Evolutionary conservation across 345 rosid species (phyloP).

Genomic region (Lepidium sativum): DNA sequence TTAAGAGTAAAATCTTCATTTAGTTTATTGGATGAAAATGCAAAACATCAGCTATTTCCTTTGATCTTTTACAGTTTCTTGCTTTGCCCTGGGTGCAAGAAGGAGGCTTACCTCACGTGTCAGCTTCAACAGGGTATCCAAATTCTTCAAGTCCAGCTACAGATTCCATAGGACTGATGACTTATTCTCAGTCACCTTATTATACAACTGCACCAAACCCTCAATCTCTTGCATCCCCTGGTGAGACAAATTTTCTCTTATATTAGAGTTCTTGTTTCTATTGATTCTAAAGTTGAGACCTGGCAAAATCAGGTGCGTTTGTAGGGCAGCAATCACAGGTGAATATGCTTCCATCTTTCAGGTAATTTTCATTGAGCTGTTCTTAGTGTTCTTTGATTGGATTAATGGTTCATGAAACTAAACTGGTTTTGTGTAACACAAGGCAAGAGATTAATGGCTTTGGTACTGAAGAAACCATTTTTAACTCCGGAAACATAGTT

Average conservation of each 20-base stretch:
- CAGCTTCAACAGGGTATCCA: constrained; percentile 25
- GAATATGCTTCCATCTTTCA: constrained; percentile 25
- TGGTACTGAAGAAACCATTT: constrained; percentile 12
- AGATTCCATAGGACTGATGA: constrained; percentile 31
- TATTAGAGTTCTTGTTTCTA: not conserved
- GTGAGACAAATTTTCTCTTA: constrained; percentile 23
- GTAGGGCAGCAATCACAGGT: constrained; percentile 34
- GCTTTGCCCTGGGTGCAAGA: constrained; percentile 35
- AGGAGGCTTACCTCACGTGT: constrained; percentile 28
- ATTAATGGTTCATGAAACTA: not conserved
- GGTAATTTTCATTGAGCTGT: constrained; percentile 25
- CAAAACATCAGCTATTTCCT: not conserved
- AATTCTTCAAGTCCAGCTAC: constrained; percentile 21
- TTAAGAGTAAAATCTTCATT: not conserved
- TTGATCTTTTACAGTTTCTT: constrained; percentile 34
- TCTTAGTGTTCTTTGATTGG: not conserved
- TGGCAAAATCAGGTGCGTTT: constrained; percentile 32
- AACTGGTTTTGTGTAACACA: constrained; percentile 20
- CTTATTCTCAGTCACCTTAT: constrained; percentile 31
- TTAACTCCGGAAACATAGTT: constrained; percentile 15
- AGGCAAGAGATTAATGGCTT: constrained; percentile 29
- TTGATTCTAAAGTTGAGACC: constrained; percentile 2
- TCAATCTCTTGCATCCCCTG: constrained; percentile 30
- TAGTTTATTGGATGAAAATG: not conserved
- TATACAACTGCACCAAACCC: constrained; percentile 23